phyloP scores from a whole-genome alignment of 2,329 filamentous ascomycete genomes.

The Didymella pinodella region DNA sequence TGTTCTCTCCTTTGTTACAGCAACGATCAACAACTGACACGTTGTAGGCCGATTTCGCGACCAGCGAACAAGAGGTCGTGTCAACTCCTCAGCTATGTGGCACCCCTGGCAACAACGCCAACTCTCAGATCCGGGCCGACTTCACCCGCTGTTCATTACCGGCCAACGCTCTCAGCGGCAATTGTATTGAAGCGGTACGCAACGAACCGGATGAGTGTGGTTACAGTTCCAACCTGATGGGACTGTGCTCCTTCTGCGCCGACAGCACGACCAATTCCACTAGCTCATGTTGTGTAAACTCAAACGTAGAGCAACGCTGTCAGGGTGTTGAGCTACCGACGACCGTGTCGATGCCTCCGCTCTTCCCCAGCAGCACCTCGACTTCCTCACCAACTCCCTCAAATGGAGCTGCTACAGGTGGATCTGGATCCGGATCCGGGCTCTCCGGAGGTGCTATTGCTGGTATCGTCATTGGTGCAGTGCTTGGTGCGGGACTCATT shows the following conservation, averaged over 20 bases:
- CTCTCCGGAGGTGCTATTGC: slow-evolving; percentile 89
- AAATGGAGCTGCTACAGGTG: slow-evolving; percentile 42
- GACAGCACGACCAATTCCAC: slow-evolving; percentile 87
- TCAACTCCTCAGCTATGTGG: slow-evolving; percentile 77
- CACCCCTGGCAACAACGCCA: slow-evolving; percentile 69
- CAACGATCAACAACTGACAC: slow-evolving; percentile 35
- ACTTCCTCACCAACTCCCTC: slow-evolving; percentile 60
- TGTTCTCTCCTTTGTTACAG: slow-evolving; percentile 40
- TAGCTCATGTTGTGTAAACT: slow-evolving; percentile 91
- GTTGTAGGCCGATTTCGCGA: slow-evolving; percentile 76
- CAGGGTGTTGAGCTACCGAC: slow-evolving; percentile 78
- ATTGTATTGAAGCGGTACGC: slow-evolving; percentile 75
- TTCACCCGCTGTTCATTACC: slow-evolving; percentile 90
- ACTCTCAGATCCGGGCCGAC: slow-evolving; percentile 84
- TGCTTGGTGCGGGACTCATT: slow-evolving; percentile 75
- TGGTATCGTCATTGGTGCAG: slow-evolving; percentile 83
- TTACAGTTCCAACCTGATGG: slow-evolving; percentile 73
- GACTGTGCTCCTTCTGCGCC: slow-evolving; percentile 87
- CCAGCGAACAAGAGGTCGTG: slow-evolving; percentile 85
- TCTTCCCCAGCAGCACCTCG: slow-evolving; percentile 67
- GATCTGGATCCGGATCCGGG: slow-evolving; percentile 52
- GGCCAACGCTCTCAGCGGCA: slow-evolving; percentile 75
- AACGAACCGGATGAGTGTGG: slow-evolving; percentile 93
- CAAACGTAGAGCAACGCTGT: slow-evolving; percentile 77
- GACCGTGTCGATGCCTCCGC: slow-evolving; percentile 66